Evolutionary conservation across 495 filamentous ascomycete genomes (phyloP).

Genomic region (Cercophora scortea): DNA sequence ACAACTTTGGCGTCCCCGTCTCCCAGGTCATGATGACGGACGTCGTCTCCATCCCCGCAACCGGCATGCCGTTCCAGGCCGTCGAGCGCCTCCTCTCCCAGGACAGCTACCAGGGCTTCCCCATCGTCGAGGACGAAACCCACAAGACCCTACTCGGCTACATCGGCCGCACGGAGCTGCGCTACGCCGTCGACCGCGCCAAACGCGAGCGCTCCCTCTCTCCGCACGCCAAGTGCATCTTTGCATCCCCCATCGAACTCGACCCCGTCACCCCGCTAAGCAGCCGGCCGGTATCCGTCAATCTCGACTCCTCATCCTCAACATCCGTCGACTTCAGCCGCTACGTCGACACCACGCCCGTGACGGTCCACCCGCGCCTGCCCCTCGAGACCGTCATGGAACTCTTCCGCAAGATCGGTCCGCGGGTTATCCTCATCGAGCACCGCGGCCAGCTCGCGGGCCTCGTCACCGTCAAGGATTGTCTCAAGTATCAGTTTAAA

Average conservation of each 20-base stretch:
- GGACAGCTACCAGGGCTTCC: conserved; percentile 91
- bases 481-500: conserved; percentile 95
- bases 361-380: conserved; percentile 85
- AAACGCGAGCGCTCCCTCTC: conserved; percentile 66
- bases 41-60: conserved; percentile 63
- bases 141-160: conserved; percentile 78
- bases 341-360: conserved; percentile 84
- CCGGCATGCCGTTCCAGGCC: conserved; percentile 64
- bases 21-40: conserved; percentile 86
- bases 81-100: conserved; percentile 67
- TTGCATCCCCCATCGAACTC: conserved; percentile 44
- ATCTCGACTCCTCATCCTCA: conserved; percentile 39
- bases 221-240: conserved; percentile 62
- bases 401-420: conserved; percentile 96
- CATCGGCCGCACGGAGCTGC: conserved; percentile 88
- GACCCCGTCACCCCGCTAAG: conserved; percentile 44
- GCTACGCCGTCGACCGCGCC: conserved; percentile 84
- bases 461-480: conserved; percentile 94
- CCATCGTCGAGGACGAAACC: conserved; percentile 70
- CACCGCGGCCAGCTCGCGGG: conserved; percentile 75
- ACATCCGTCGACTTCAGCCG: conserved; percentile 74
- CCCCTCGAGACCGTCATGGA: conserved; percentile 98
- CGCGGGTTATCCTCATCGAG: conserved; percentile 88
- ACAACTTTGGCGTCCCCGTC: conserved; percentile 92
- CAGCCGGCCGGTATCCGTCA: conserved; percentile 42